Percentiles rank a stretch among this genome's conserved stretches.
phyloP scores from a whole-genome alignment of 2,329 filamentous ascomycete species.

The Colletotrichum horii region DNA sequence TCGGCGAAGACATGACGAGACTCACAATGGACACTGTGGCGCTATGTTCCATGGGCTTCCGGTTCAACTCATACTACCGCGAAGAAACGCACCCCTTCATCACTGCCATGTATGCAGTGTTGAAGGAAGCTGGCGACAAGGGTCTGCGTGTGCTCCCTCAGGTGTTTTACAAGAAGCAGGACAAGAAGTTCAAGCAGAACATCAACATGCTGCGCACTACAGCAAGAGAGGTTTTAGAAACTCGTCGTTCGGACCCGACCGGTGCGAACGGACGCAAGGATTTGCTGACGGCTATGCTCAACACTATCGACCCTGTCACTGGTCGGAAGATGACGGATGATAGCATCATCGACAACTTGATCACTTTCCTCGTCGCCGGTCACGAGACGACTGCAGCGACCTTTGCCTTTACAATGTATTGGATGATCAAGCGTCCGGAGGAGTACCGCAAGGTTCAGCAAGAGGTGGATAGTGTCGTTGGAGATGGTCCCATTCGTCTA shows the following conservation, averaged over 20 bases:
- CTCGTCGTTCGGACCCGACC: conserved; percentile 58
- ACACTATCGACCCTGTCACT: conserved; percentile 67
- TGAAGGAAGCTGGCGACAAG: conserved; percentile 58
- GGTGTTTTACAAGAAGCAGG: conserved; percentile 48
- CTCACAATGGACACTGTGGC: conserved; percentile 68
- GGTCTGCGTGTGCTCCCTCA: conserved; percentile 50
- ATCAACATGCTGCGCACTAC: conserved; percentile 58
- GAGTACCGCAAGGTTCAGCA: conserved; percentile 65
- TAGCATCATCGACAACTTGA: conserved; percentile 69
- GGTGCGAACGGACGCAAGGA: conserved; percentile 58
- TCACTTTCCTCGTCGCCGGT: conserved; percentile 70
- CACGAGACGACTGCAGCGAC: conserved; percentile 75
- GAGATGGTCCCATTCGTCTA: conserved; percentile 57
- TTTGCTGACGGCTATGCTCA: conserved; percentile 70
- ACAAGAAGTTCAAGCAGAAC: conserved; percentile 52
- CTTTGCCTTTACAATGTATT: conserved; percentile 69
- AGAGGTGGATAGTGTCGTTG: conserved; percentile 71
- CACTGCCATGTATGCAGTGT: conserved; percentile 63
- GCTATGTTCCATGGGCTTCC: conserved; percentile 61
- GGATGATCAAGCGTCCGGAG: conserved; percentile 68
- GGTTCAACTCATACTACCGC: conserved; percentile 68
- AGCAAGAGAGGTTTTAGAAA: conserved; percentile 63
- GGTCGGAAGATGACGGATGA: conserved; percentile 64
- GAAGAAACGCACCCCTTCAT: conserved; percentile 42
- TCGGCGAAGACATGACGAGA: conserved; percentile 65